phyloP scores from a whole-genome alignment of 768 basidiomycete genomes.

The Serpula lacrymans region DNA sequence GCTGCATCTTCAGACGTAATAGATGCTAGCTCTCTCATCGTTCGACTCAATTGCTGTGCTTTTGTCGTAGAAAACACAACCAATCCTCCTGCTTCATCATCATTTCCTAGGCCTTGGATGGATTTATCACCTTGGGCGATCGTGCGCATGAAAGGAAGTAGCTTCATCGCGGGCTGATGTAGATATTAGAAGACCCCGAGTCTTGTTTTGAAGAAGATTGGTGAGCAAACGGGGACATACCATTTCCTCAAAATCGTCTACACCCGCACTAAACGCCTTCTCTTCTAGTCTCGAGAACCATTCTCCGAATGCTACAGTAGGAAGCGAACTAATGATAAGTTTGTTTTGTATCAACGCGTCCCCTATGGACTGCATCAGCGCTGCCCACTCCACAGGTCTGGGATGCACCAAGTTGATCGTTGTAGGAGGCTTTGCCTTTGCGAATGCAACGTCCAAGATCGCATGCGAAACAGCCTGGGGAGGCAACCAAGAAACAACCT shows the following conservation, averaged over 20 bases:
- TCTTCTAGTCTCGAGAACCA: slow-evolving; percentile 29
- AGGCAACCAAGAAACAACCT: slow-evolving; percentile 34
- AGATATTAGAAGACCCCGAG: too few relatives aligned
- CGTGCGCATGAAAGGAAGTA: slow-evolving; percentile 24
- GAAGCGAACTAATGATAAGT: slow-evolving; percentile 11
- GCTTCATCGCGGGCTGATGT: slow-evolving; percentile 29
- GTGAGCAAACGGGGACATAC: slow-evolving; percentile 19
- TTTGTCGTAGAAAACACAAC: slow-evolving; percentile 1
- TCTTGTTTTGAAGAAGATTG: not conserved
- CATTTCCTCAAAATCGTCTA: slow-evolving; percentile 26
- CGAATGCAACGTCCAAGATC: slow-evolving; percentile 31
- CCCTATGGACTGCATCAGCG: slow-evolving; percentile 22
- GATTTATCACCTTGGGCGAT: slow-evolving; percentile 5
- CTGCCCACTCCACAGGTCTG: slow-evolving; percentile 26
- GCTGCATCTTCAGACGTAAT: not conserved
- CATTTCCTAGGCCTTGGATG: not conserved
- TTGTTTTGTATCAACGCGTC: slow-evolving; percentile 12
- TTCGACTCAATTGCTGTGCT: slow-evolving; percentile 2
- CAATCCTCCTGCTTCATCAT: too few relatives aligned
- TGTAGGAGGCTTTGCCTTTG: slow-evolving; percentile 12
- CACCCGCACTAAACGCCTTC: slow-evolving; percentile 13
- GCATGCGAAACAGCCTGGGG: slow-evolving; percentile 30
- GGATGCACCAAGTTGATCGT: slow-evolving; percentile 39
- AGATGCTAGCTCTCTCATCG: slow-evolving; percentile 2
- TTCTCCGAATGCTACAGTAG: slow-evolving; percentile 20